Percentiles rank a stretch among this genome's conserved stretches.
These are phyloP conservation scores for Lachancea quebecensis DNA, from an alignment of 805 yeast genomes.

Conservation along the genomic window DNA sequence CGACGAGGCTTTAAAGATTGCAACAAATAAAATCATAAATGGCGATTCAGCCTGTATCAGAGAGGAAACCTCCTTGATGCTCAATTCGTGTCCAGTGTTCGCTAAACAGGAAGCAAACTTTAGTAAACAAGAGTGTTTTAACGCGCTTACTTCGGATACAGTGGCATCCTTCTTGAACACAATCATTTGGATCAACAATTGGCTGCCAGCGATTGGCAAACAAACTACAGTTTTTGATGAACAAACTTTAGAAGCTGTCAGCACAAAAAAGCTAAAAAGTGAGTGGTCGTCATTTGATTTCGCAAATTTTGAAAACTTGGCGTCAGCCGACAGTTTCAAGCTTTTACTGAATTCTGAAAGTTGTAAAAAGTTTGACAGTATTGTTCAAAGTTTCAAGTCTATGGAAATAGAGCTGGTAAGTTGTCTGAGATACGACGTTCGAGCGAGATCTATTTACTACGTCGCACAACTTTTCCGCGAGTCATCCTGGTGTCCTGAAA, in stretches of 20 bases:
- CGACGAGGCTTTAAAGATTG: slow-evolving; percentile 26
- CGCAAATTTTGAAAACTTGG: slow-evolving; percentile 19
- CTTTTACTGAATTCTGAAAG: slow-evolving; percentile 19
- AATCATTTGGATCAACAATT: slow-evolving; percentile 47
- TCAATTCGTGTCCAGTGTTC: slow-evolving; percentile 26
- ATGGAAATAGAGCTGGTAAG: slow-evolving; percentile 18
- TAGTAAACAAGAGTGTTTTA: slow-evolving; percentile 48
- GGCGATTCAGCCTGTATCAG: slow-evolving; percentile 14
- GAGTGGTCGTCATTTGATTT: slow-evolving; percentile 38
- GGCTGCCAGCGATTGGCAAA: slow-evolving; percentile 46
- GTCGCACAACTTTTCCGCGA: slow-evolving; percentile 24
- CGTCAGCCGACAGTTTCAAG: slow-evolving; percentile 11
- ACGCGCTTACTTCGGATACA: slow-evolving; percentile 43
- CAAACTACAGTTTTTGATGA: no score
- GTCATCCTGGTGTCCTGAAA: slow-evolving; percentile 27
- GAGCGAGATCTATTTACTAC: slow-evolving; percentile 25
- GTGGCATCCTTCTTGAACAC: slow-evolving; percentile 49
- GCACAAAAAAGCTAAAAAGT: slow-evolving; percentile 23
- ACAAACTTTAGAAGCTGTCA: neutral
- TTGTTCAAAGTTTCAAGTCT: slow-evolving; percentile 14
- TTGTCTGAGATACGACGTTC: slow-evolving; percentile 25
- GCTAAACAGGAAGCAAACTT: slow-evolving; percentile 26
- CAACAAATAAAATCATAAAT: slow-evolving; percentile 30
- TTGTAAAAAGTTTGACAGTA: slow-evolving; percentile 14
- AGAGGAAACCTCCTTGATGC: slow-evolving; percentile 27